These are phyloP conservation scores for Hymenoscyphus albidus DNA, from an alignment of 2,329 filamentous ascomycete species.

Conservation along the genomic window DNA sequence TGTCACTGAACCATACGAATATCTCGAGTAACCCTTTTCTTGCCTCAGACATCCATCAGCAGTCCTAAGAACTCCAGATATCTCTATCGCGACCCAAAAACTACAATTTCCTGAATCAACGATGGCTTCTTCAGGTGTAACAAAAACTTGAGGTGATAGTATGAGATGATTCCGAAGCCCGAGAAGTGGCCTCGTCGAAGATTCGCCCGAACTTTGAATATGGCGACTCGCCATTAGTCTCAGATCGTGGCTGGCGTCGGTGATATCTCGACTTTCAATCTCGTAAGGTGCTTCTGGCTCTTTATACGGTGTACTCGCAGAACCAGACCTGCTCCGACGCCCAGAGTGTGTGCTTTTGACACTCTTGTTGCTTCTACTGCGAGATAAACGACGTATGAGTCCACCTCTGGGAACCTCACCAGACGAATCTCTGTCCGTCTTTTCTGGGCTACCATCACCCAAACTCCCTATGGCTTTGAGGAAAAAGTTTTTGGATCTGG, in stretches of 20 bases:
- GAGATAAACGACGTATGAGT: conserved; percentile 27
- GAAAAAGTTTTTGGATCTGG: conserved; percentile 34
- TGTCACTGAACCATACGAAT: conserved; percentile 1
- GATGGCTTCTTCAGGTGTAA: conserved; percentile 33
- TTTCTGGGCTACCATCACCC: conserved; percentile 10
- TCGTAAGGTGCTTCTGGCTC: conserved; percentile 13
- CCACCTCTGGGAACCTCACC: conserved; percentile 22
- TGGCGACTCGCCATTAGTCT: conserved; percentile 16
- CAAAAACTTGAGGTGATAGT: conserved; percentile 31
- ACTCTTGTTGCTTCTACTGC: conserved; percentile 16
- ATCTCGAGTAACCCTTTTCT: conserved; percentile 1
- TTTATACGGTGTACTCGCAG: conserved; percentile 10
- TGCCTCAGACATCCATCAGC: conserved; percentile 20
- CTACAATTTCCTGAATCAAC: conserved; percentile 31
- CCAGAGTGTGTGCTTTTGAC: conserved; percentile 4
- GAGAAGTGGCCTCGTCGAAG: conserved; percentile 9
- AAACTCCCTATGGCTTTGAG: conserved; percentile 28
- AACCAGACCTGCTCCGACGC: conserved; percentile 4
- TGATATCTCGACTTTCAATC: conserved; percentile 21
- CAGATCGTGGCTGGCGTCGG: conserved; percentile 21
- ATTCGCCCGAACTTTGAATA: conserved; percentile 10
- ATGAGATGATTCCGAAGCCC: conserved; percentile 16
- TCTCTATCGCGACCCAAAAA: conserved; percentile 37
- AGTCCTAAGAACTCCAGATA: conserved; percentile 31
- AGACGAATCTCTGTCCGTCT: conserved; percentile 13